A percentile compares a stretch with the other conserved stretches of the same genome.
These are phyloP conservation scores for Aurantiochytrium sp. DNA, from an alignment of 108 stramenopile genomes.

Conservation along the genomic window DNA sequence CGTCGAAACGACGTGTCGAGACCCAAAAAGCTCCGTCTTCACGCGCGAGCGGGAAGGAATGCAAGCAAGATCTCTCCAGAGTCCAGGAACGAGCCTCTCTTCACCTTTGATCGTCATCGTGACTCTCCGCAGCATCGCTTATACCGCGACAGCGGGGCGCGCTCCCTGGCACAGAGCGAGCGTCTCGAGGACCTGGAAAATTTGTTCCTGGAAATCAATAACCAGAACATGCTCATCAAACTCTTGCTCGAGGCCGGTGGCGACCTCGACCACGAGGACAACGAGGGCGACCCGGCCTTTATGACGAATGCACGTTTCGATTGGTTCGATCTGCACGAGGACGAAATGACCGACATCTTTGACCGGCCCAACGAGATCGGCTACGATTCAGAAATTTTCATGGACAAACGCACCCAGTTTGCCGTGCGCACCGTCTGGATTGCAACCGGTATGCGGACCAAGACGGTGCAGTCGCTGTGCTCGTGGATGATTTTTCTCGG, in stretches of 20 bases:
- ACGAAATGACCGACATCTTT: conserved; percentile 7
- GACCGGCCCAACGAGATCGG: conserved; percentile 6
- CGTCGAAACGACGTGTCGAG: neutral
- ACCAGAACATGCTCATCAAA: conserved; percentile 4
- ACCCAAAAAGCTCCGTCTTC: neutral
- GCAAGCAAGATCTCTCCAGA: neutral
- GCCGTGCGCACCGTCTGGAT: neutral
- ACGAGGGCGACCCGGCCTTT: neutral
- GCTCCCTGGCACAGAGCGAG: too few relatives aligned
- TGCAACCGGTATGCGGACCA: neutral
- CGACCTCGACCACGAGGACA: conserved; percentile 16
- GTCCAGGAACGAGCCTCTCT: neutral
- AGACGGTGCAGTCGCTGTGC: neutral
- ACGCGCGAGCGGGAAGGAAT: neutral
- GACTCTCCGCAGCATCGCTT: neutral
- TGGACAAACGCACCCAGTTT: neutral
- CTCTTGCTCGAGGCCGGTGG: conserved; percentile 1
- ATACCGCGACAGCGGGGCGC: neutral
- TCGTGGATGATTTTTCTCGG: neutral
- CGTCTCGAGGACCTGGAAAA: neutral
- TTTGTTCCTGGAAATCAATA: conserved; percentile 15
- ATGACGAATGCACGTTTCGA: neutral
- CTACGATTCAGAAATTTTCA: conserved; percentile 12
- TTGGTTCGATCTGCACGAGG: neutral
- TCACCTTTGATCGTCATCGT: neutral